These are phyloP conservation scores for Limnanthes douglasii DNA, from an alignment of 345 rosid genomes.

Conservation along the genomic window DNA sequence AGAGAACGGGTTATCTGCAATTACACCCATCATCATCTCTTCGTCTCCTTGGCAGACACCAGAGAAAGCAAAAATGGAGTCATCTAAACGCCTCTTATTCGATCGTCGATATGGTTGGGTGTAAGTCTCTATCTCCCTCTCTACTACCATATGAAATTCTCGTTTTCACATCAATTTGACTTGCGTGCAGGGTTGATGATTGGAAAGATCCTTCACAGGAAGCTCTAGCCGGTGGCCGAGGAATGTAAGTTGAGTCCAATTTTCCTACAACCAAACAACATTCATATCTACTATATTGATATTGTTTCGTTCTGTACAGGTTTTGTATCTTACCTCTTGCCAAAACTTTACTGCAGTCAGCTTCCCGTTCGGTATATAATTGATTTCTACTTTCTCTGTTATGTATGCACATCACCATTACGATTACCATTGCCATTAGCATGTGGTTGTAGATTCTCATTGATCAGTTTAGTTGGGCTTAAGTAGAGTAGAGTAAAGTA, in stretches of 20 bases:
- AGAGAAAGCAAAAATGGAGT: too few species aligned
- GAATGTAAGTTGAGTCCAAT: slow-evolving; percentile 26
- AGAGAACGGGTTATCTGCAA: too few species aligned
- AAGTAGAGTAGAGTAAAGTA: too few species aligned
- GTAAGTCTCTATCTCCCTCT: slow-evolving; percentile 14
- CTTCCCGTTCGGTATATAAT: slow-evolving; percentile 47
- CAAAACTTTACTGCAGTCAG: slow-evolving; percentile 19
- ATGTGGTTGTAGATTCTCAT: too few species aligned
- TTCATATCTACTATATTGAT: not conserved
- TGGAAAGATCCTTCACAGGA: slow-evolving; percentile 66
- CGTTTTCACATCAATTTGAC: not conserved
- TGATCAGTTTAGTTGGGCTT: too few species aligned
- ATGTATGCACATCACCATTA: too few species aligned
- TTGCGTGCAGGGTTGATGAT: slow-evolving; percentile 29
- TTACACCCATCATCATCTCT: too few species aligned
- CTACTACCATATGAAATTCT: not conserved
- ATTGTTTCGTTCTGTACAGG: slow-evolving; percentile 16
- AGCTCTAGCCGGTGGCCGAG: slow-evolving; percentile 64
- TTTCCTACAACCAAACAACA: not conserved
- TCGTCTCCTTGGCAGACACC: too few species aligned
- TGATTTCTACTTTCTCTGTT: too few species aligned
- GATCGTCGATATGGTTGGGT: slow-evolving; percentile 81
- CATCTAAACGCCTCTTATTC: slow-evolving; percentile 31
- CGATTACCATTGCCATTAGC: too few species aligned
- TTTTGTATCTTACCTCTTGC: slow-evolving; percentile 52